phyloP scores from a whole-genome alignment of 1,139 yeast genomes.

The Geotrichum aggregatum region DNA sequence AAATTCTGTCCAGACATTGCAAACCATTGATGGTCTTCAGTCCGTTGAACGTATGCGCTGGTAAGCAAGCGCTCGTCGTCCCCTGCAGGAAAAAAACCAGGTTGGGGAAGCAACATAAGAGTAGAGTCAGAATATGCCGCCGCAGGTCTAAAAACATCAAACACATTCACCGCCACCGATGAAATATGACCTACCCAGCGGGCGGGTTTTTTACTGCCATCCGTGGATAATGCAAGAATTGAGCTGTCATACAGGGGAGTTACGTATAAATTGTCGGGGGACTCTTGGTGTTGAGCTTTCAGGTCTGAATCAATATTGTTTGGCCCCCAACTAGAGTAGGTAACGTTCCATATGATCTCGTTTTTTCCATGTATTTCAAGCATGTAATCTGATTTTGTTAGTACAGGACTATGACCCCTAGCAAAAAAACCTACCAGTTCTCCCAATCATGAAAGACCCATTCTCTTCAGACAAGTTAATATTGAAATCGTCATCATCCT shows the following conservation, averaged over 20 bases:
- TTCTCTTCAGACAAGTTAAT: conserved; percentile 26
- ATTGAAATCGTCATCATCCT: conserved; percentile 16
- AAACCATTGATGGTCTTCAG: conserved; percentile 72
- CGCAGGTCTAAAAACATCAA: conserved; percentile 54
- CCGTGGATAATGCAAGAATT: conserved; percentile 53
- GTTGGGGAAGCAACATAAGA: conserved; percentile 40
- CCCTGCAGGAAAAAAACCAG: conserved; percentile 27
- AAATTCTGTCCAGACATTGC: conserved; percentile 75
- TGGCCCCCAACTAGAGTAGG: conserved; percentile 90
- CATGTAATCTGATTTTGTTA: conserved; percentile 43
- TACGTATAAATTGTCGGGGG: conserved; percentile 66
- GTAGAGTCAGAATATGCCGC: conserved; percentile 20
- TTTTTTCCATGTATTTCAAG: conserved; percentile 62
- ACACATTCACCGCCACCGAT: conserved; percentile 63
- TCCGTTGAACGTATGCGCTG: conserved; percentile 62
- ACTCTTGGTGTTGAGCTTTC: conserved; percentile 39
- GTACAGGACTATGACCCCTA: conserved; percentile 42
- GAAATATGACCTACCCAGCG: conserved; percentile 68
- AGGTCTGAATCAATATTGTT: conserved; percentile 77
- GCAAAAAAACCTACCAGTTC: conserved; percentile 31
- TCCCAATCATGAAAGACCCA: conserved; percentile 40
- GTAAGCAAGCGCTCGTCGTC: conserved; percentile 26
- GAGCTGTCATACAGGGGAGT: conserved; percentile 71
- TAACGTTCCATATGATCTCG: conserved; percentile 76
- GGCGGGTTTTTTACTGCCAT: conserved; percentile 58